Base-by-base conservation (phyloP, 1,139 yeast genomes). In the Pichia sp. region DNA sequence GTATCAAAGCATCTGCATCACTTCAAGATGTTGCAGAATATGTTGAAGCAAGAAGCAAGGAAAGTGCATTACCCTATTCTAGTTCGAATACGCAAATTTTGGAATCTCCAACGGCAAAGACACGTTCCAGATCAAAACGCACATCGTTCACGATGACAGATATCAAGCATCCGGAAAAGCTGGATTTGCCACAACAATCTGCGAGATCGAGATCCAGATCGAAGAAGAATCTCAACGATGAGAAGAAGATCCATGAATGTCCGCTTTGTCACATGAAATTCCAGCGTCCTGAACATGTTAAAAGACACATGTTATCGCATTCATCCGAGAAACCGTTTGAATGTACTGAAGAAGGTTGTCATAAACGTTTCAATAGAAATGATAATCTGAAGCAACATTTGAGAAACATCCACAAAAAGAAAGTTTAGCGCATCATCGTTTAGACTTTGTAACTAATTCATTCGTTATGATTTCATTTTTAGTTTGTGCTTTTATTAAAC, bases 231-330 rank as follows among this genome's bases (percentile, higher is more conserved):
- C 66, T 63, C 40, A 81, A 76, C 58, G 85, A 84, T 44, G 83
- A 80, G 55, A 70, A 67, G 48, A 82, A 81, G 63, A 72, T 74
- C 44, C 91, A 86, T 66, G 76, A 76, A 56, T 90, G 97, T 70
- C 84, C 86, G n/a, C 72, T 89, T 52, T 83, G 96, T 59, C 79
- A 77, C 45, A 77, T 84, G 43, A 67, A 79, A 45, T 91, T 91
- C 72, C 91, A 88, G 63, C 75, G 98, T 52, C 91, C 94, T 32
- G 96, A 93, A 61, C 96, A 93, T 70, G 88, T 91, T 47, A 87
- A 89, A 63, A 76, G 98, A 60, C 98, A 91, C 64, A 73, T 85
- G 79, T 76, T 94, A 59, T 81, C 89, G 28, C 98, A 91, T 67
- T 83, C 94, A 3, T 81, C 88, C 30, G 96, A 88, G 57, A 85